phyloP scores from a whole-genome alignment of 805 yeast genomes.

The Yarrowia alimentaria region DNA sequence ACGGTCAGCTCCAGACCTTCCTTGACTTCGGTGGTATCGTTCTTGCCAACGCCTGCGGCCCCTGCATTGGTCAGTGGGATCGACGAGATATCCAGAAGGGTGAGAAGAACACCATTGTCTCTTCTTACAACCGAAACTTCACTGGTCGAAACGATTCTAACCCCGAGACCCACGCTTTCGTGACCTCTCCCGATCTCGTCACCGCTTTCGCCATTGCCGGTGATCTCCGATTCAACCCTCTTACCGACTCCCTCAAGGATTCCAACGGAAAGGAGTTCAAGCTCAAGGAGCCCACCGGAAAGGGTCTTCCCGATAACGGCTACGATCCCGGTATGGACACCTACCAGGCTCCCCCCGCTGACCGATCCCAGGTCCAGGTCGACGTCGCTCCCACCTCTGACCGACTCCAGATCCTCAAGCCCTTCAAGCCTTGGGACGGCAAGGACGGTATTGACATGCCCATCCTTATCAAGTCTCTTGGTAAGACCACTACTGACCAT shows the following conservation, averaged over 20 bases:
- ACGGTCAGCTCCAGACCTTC: conserved; percentile 86
- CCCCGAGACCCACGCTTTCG: conserved; percentile 95
- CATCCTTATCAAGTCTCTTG: conserved; percentile 91
- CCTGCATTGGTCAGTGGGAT: conserved; percentile 99
- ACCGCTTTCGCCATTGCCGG: conserved; percentile 96
- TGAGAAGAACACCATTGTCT: conserved; percentile 93
- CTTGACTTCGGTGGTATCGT: conserved; percentile 91
- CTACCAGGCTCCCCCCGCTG: conserved; percentile 94
- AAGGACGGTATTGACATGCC: conserved; percentile 87
- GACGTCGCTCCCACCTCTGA: conserved; percentile 84
- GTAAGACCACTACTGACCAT: conserved; percentile 99
- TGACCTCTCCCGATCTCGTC: conserved; percentile 94
- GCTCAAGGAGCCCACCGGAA: conserved; percentile 84
- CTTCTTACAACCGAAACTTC: conserved; percentile 97
- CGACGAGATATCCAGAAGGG: conserved; percentile 89
- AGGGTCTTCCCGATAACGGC: conserved; percentile 85
- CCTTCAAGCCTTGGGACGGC: conserved; percentile 96
- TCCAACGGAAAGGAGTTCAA: conserved; percentile 87
- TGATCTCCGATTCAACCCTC: conserved; percentile 93
- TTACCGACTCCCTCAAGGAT: conserved; percentile 84
- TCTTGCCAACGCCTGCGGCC: conserved; percentile 97
- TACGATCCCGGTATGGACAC: conserved; percentile 93
- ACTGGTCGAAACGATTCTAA: conserved; percentile 98
- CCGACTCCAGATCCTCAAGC: conserved; percentile 91
- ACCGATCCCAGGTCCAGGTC: conserved; percentile 72